Evolutionary conservation across 345 rosid species (phyloP), one percentile per base, ranked within the genome.

Genomic region (Eucalyptus viminalis): DNA sequence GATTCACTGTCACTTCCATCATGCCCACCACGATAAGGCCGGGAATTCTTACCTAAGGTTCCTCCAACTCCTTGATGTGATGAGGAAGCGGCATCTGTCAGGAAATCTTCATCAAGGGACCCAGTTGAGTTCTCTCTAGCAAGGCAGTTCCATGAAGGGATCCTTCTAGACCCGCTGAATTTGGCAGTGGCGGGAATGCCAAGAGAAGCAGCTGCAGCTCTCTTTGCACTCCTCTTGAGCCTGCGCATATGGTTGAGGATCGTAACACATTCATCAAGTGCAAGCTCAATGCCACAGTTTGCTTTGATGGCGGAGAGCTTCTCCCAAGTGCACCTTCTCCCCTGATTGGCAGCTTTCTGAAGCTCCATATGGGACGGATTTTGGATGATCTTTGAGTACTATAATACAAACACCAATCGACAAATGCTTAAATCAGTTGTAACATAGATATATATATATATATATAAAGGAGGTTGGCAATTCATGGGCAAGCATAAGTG

Each of bases 321-420:
- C 93, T 98, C 99, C 99, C 99, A 97, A 40, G 99, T 98, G 92
- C 99, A 94, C 90, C 99, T 95, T 81, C 99, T 95, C 88, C 99
- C 99, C 92, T 98, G 99, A 94, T 95, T 95, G 72, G 95, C 93
- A 16, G 98, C 98, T 89, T 96, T 96, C 76, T 96, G 96, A 89
- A 96, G 95, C 94, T 95, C 98, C 56, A 93, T 92, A 87, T 93
- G 95, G 37, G 93, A 87, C 4, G 99, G 99, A 90, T 98, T 98
- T 90, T 96, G 99, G 86, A 98, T 94, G 29, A 98, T 96, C 94
- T 97, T 98, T 5, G 93, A 95, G 90, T 95, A 95, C 99, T 98
- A 92, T 16, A 87, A 76, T 76, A 76, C 56, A 51, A 86, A 50
- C 87, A 51, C 62, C 62, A 8, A 51, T 53, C 6, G 1, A n/a